Base-by-base conservation (phyloP, 441 rosid genomes). In the Rhodomyrtus psidioides region DNA sequence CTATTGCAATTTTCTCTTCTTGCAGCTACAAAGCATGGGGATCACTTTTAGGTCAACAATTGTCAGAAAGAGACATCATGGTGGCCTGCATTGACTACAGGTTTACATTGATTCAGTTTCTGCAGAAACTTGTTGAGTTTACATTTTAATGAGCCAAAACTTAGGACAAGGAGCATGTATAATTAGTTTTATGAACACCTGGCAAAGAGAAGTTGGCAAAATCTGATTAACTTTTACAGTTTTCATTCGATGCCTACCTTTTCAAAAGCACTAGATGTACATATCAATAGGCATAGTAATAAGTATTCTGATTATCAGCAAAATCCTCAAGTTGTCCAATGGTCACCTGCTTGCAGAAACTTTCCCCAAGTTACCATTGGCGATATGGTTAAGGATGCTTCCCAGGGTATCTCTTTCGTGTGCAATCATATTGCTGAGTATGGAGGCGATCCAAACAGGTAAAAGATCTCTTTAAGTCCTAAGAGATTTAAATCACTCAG, bases 391-490 rank as follows among this genome's bases (percentile, higher is more conserved):
- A 88, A 87, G 60, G 99, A 97, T 94, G 95, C 97, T 90, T 97
- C 97, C 87, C 92, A 88, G 87, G 99, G 99, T 59, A 96, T 97
- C 86, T 94, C 99, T 86, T 97, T 92, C 88, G 90, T 97, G 24
- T 96, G 95, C 91, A 94, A 92, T 86, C 94, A 95, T 84, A 93
- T 96, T 84, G 91, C 96, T 46, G 94, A 94, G 88, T 96, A 94
- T 90, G 99, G 99, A 75, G 99, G 99, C 88, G 99, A 97, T 89
- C 98, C 99, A 82, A 86, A 94, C 86, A 87, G 99, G 99, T 96
- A 90, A 58, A 17, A 51, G 56, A 86, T 55, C 42, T 75, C 26
- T 53, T 85, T 53, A 55, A n/a, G 76, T 51, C 62, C 54, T 83
- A 53, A 19, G 39, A 51, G 24, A 28, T 34, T 85, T n/a, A 81